A percentile compares a stretch with the other conserved stretches of the same genome.
These are phyloP conservation scores for Boletellus dicymbophilus DNA, from an alignment of 1,284 basidiomycete species.

Conservation along the genomic window DNA sequence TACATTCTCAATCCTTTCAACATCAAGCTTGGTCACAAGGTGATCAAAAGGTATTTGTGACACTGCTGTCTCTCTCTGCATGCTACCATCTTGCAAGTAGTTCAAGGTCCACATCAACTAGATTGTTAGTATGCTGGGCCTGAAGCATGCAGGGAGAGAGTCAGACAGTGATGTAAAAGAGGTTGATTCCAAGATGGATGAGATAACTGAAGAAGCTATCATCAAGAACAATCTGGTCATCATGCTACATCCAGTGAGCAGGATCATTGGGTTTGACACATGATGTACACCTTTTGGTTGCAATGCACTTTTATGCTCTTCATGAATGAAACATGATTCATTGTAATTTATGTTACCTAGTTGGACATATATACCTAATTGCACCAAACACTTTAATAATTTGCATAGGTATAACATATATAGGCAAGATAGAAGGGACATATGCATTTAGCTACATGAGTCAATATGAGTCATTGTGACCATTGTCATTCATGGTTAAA, in stretches of 20 bases:
- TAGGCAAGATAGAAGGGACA: too few relatives aligned
- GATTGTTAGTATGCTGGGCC: conserved; percentile 58
- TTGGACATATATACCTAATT: conserved; percentile 9
- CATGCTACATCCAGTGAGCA: conserved; percentile 57
- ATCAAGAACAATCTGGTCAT: conserved; percentile 53
- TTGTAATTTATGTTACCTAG: conserved; percentile 28
- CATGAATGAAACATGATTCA: conserved; percentile 2
- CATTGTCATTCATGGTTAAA: too few relatives aligned
- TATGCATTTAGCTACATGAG: too few relatives aligned
- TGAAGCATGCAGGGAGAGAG: conserved; percentile 46
- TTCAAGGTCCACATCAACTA: conserved; percentile 48
- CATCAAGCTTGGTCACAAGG: conserved; percentile 65
- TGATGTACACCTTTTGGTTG: conserved; percentile 9
- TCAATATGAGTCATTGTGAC: too few relatives aligned
- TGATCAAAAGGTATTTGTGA: conserved; percentile 55
- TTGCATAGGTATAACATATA: too few relatives aligned
- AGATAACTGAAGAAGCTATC: conserved; percentile 33
- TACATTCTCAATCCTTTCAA: conserved; percentile 95
- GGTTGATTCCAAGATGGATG: conserved; percentile 52
- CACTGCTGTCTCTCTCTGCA: conserved; percentile 50
- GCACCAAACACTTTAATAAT: too few relatives aligned
- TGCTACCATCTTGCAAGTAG: conserved; percentile 49
- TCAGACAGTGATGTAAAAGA: conserved; percentile 65
- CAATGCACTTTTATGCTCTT: not conserved
- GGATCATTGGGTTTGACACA: conserved; percentile 58